A percentile compares a stretch with the other conserved stretches of the same genome.
Conservation (phyloP, 2,329 filamentous ascomycete species). For the Clonostachys chloroleuca region DNA sequence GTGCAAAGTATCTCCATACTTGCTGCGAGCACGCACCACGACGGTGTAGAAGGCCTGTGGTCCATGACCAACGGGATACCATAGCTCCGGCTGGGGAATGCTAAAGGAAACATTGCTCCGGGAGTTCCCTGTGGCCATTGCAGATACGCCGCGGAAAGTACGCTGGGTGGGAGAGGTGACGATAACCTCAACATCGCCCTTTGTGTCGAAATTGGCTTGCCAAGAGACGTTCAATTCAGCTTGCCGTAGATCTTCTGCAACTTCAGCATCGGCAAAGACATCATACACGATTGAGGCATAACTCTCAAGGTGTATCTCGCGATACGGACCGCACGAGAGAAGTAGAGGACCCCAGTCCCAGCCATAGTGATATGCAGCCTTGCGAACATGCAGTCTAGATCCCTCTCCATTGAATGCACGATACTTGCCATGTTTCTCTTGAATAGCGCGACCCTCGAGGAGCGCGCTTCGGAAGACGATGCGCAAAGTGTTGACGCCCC, state of each 20-base stretch:
- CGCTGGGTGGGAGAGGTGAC: not conserved
- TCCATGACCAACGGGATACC: constrained; percentile 69
- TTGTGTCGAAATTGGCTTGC: constrained; percentile 38
- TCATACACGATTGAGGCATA: constrained; percentile 55
- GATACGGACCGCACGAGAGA: constrained; percentile 59
- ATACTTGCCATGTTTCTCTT: constrained; percentile 45
- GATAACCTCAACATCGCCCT: not conserved
- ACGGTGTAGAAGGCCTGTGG: constrained; percentile 57
- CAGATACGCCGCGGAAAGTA: not conserved
- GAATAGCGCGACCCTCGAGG: constrained; percentile 41
- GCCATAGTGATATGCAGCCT: constrained; percentile 63
- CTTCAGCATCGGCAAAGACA: constrained; percentile 34
- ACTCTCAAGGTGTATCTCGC: constrained; percentile 57
- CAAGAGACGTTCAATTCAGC: constrained; percentile 39
- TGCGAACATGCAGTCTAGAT: constrained; percentile 28
- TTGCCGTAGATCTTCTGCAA: constrained; percentile 36
- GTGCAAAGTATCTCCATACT: constrained; percentile 12
- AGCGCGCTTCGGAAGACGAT: constrained; percentile 43
- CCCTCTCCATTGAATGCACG: constrained; percentile 41
- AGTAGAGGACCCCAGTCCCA: constrained; percentile 65
- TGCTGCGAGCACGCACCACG: not conserved
- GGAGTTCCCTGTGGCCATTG: not conserved
- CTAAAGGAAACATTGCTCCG: constrained; percentile 13
- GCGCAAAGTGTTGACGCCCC: constrained; percentile 42
- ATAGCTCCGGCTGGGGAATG: constrained; percentile 54